Percentiles rank a stretch among this genome's conserved stretches.
Conservation (phyloP, 1,284 basidiomycete species). For the Uromyces viciae-fabae region DNA sequence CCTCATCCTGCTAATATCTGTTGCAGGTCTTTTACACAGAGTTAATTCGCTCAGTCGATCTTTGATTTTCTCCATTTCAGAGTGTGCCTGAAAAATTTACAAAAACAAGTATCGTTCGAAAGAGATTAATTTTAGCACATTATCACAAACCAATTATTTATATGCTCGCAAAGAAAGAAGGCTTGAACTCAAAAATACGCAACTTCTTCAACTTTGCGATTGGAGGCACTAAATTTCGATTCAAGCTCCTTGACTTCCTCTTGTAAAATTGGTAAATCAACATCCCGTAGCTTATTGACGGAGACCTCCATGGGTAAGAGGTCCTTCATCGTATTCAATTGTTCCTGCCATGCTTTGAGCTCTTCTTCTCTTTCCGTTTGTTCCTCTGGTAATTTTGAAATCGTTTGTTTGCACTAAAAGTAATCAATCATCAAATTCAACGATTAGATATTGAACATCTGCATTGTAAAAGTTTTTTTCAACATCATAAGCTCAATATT, state of each 20-base stretch:
- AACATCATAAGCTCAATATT: constrained; percentile 61
- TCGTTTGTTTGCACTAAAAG: constrained; percentile 1
- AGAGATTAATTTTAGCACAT: constrained; percentile 36
- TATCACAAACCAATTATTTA: constrained; percentile 39
- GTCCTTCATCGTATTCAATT: constrained; percentile 63
- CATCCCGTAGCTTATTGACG: constrained; percentile 60
- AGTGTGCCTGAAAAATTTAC: constrained; percentile 47
- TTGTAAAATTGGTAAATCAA: constrained; percentile 68
- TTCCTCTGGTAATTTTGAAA: constrained; percentile 47
- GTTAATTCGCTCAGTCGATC: constrained; percentile 62
- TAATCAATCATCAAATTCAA: constrained; percentile 57
- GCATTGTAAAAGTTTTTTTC: background rate
- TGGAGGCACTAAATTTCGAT: constrained; percentile 60
- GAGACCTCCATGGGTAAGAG: constrained; percentile 60
- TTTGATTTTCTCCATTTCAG: constrained; percentile 53
- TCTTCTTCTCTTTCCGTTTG: constrained; percentile 59
- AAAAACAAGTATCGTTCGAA: background rate
- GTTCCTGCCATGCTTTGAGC: constrained; percentile 64
- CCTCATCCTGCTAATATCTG: constrained; percentile 64
- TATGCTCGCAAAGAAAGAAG: constrained; percentile 21
- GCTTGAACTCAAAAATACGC: constrained; percentile 54
- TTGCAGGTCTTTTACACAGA: constrained; percentile 65
- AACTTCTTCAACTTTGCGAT: constrained; percentile 62
- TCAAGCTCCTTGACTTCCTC: constrained; percentile 64
- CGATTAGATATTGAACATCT: background rate